Conservation (phyloP, 1,284 basidiomycete species). For the Vanrija sp. region DNA sequence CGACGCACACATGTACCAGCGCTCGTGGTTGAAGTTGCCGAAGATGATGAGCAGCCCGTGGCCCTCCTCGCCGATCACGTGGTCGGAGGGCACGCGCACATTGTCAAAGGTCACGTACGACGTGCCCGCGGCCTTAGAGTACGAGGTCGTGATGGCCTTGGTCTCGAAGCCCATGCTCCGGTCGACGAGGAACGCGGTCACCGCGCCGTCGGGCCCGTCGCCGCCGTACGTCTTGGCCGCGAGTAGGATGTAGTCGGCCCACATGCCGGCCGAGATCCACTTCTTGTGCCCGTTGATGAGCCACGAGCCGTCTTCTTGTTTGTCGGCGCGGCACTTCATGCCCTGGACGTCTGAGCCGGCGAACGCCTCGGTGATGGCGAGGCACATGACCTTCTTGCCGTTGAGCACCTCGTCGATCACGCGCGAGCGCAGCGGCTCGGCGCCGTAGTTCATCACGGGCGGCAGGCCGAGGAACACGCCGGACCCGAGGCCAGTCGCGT, state of each 20-base stretch:
- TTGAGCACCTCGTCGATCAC: constrained; percentile 75
- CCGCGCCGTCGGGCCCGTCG: constrained; percentile 60
- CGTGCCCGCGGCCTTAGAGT: constrained; percentile 73
- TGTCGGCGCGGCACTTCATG: constrained; percentile 72
- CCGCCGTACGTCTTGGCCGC: constrained; percentile 21
- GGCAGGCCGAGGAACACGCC: constrained; percentile 71
- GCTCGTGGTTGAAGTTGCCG: constrained; percentile 47
- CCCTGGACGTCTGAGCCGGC: constrained; percentile 88
- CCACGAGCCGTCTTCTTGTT: constrained; percentile 72
- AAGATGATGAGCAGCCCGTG: constrained; percentile 74
- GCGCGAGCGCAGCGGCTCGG: constrained; percentile 55
- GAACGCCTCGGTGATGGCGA: constrained; percentile 86
- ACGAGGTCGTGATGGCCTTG: constrained; percentile 77
- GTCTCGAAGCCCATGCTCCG: constrained; percentile 75
- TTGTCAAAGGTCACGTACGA: constrained; percentile 85
- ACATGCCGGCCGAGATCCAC: constrained; percentile 87
- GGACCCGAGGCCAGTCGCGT: constrained; percentile 70
- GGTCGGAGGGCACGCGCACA: constrained; percentile 76
- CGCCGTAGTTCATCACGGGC: constrained; percentile 58
- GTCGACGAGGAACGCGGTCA: constrained; percentile 78
- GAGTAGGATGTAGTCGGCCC: constrained; percentile 47
- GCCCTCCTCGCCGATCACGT: constrained; percentile 79
- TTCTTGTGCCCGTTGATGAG: constrained; percentile 82
- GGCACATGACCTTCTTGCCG: constrained; percentile 62
- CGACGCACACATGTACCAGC: constrained; percentile 50